These are phyloP conservation scores for Thymus mandschuricus DNA, from an alignment of 257 asterid genomes.

Conservation along the genomic window DNA sequence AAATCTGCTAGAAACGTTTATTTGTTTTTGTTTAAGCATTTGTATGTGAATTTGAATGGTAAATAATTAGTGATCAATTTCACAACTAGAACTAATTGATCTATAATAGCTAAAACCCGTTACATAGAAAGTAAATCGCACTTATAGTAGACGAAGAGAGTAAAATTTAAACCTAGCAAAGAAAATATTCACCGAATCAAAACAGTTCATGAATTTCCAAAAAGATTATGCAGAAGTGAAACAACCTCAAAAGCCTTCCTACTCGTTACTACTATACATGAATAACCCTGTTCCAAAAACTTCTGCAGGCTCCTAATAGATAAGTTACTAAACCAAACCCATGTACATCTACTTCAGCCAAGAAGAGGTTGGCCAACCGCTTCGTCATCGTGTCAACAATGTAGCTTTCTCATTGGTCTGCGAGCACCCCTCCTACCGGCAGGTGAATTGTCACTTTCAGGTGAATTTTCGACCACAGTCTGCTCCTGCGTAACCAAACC, in stretches of 20 bases:
- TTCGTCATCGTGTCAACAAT: constrained; percentile 26
- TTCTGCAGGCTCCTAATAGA: not conserved
- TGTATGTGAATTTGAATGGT: too few species aligned
- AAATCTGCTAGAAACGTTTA: too few species aligned
- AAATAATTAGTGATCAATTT: too few species aligned
- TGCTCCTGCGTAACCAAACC: constrained; percentile 90
- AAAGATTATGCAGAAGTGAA: not conserved
- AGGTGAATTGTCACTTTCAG: constrained; percentile 57
- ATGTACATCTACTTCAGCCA: constrained; percentile 38
- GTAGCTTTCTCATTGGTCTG: constrained; percentile 65
- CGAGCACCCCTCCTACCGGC: constrained; percentile 56
- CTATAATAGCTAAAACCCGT: too few species aligned
- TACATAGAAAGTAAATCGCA: too few species aligned
- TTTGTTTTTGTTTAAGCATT: too few species aligned
- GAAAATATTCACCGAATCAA: not conserved
- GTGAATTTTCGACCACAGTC: constrained; percentile 75
- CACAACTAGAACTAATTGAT: too few species aligned
- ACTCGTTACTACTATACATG: constrained; percentile 1
- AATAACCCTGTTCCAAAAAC: not conserved
- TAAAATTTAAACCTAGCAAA: not conserved
- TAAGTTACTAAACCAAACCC: not conserved
- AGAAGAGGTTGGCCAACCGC: constrained; percentile 18
- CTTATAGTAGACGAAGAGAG: too few species aligned
- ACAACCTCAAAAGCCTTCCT: not conserved
- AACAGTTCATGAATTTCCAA: not conserved